Evolutionary conservation across 306 rosid species (phyloP).

Genomic region (Oxytropis ochrocephala): DNA sequence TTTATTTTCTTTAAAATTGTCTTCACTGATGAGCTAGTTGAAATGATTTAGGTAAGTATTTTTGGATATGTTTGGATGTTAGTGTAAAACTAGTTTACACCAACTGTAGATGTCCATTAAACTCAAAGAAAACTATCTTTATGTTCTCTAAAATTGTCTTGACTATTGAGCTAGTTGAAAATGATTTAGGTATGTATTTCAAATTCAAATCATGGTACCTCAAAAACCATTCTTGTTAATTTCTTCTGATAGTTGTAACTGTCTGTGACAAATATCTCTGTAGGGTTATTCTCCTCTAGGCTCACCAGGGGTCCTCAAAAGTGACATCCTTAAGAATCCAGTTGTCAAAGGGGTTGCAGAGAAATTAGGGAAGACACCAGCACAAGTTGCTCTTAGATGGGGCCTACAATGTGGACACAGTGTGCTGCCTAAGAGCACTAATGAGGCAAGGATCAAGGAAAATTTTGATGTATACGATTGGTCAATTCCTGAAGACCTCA

Average conservation of each 20-base stretch:
- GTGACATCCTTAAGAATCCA: constrained; percentile 42
- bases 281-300: constrained; percentile 65
- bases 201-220: not conserved
- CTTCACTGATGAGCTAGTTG: too few relatives aligned
- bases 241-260: not conserved
- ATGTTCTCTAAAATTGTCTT: not conserved
- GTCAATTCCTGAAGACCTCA: constrained; percentile 48
- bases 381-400: constrained; percentile 74
- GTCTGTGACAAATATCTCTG: not conserved
- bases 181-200: not conserved
- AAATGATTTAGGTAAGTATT: too few relatives aligned
- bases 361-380: constrained; percentile 56
- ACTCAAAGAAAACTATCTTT: not conserved
- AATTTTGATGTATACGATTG: constrained; percentile 53
- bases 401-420: constrained; percentile 69
- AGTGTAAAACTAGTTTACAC: too few relatives aligned
- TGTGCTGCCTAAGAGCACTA: constrained; percentile 69
- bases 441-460: constrained; percentile 37
- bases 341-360: constrained; percentile 34
- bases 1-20: too few relatives aligned
- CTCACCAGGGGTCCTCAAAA: constrained; percentile 40
- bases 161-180: not conserved
- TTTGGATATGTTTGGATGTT: too few relatives aligned
- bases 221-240: not conserved
- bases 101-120: too few relatives aligned